Percentiles rank a stretch among this genome's conserved stretches.
Evolutionary conservation across 345 rosid genomes (phyloP).

Genomic region (Syzygium aromaticum): DNA sequence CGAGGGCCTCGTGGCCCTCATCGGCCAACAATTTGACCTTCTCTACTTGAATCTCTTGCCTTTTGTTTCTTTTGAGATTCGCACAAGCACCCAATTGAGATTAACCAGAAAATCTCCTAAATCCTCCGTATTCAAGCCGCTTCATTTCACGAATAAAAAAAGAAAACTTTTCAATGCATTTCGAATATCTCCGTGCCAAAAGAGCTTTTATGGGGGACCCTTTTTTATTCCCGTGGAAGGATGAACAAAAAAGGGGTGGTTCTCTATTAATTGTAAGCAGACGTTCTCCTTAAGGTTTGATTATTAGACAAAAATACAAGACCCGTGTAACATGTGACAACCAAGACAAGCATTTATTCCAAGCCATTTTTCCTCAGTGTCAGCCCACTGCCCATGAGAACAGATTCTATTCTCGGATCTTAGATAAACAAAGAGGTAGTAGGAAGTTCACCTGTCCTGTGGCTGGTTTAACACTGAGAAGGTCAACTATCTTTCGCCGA

Average conservation of each 20-base stretch:
- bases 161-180: background rate
- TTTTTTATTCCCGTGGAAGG: background rate
- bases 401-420: background rate
- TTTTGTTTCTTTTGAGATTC: background rate
- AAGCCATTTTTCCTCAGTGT: background rate
- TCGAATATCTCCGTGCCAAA: background rate
- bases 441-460: background rate
- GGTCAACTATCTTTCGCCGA: background rate
- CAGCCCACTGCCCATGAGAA: background rate
- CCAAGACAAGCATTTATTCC: background rate
- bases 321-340: background rate
- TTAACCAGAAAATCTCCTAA: background rate
- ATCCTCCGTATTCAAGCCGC: background rate
- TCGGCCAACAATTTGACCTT: background rate
- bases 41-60: background rate
- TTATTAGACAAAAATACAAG: background rate
- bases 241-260: background rate
- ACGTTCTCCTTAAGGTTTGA: background rate
- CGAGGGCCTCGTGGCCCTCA: too few relatives aligned
- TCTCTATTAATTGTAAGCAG: background rate
- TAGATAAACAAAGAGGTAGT: background rate
- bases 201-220: background rate
- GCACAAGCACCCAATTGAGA: background rate
- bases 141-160: background rate
- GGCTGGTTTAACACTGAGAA: background rate